Conservation (phyloP, 176 grass and related monocot genomes). For the Hordeum marinum region DNA sequence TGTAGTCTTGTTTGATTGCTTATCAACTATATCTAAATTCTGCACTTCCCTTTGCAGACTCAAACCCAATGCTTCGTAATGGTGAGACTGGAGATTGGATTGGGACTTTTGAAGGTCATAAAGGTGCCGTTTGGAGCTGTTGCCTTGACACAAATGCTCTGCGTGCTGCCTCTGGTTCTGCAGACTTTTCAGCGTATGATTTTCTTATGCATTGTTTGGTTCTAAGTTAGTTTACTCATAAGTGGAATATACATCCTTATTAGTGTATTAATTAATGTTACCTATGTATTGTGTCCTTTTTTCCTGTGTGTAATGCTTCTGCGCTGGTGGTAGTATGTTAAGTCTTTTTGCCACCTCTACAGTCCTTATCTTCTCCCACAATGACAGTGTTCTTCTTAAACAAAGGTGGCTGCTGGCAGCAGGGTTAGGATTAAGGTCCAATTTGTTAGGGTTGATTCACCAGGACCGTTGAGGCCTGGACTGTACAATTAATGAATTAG, state of each 20-base stretch:
- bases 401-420: not conserved
- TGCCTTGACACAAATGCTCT: conserved; percentile 70
- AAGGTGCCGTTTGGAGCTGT: conserved; percentile 82
- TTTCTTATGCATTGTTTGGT: not conserved
- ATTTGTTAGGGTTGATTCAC: not conserved
- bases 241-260: not conserved
- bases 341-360: not conserved
- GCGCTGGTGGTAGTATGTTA: not conserved
- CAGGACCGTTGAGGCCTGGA: not conserved
- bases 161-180: conserved; percentile 69
- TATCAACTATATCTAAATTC: not conserved
- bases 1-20: conserved; percentile 1
- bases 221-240: not conserved
- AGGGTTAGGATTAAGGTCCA: not conserved
- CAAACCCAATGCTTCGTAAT: conserved; percentile 77
- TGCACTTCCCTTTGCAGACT: conserved; percentile 31
- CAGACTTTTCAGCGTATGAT: conserved; percentile 81
- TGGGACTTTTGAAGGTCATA: conserved; percentile 84
- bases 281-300: not conserved
- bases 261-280: not conserved
- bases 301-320: not conserved
- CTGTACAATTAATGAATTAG: not conserved
- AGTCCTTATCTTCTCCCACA: not conserved
- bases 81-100: conserved; percentile 89
- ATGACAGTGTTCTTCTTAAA: not conserved